These are phyloP conservation scores for Hawksworthiomyces lignivorus DNA, from an alignment of 2,329 filamentous ascomycete genomes.

Conservation along the genomic window DNA sequence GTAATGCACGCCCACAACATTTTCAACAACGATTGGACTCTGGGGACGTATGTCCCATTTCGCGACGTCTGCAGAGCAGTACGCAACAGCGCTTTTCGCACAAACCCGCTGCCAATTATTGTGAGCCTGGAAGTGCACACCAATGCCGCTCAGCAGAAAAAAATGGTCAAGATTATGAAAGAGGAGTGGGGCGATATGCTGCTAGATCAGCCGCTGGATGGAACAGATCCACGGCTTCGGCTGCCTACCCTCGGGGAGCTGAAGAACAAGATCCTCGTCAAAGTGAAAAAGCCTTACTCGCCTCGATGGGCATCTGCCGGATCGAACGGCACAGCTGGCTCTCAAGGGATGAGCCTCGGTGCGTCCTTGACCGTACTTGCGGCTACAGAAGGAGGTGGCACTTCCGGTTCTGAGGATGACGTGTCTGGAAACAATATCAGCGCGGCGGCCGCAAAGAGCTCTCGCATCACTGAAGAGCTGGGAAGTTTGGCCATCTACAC, in stretches of 20 bases:
- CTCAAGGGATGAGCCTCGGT: slow-evolving; percentile 18
- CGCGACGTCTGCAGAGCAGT: slow-evolving; percentile 79
- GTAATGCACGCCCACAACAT: slow-evolving; percentile 58
- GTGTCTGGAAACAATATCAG: slow-evolving; percentile 10
- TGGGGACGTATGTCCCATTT: slow-evolving; percentile 81
- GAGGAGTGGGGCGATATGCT: slow-evolving; percentile 75
- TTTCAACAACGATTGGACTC: slow-evolving; percentile 50
- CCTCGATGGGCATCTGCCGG: not conserved
- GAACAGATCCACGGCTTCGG: slow-evolving; percentile 42
- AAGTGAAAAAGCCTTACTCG: slow-evolving; percentile 57
- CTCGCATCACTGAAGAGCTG: slow-evolving; percentile 58
- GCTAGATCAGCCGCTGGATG: slow-evolving; percentile 49
- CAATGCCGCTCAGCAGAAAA: slow-evolving; percentile 70
- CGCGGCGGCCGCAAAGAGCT: slow-evolving; percentile 17
- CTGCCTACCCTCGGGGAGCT: slow-evolving; percentile 67
- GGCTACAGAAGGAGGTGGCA: slow-evolving; percentile 23
- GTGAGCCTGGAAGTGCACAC: slow-evolving; percentile 91
- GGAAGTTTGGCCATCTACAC: slow-evolving; percentile 78
- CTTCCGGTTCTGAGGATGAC: slow-evolving; percentile 38
- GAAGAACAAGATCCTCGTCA: slow-evolving; percentile 72
- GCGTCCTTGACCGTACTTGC: slow-evolving; percentile 20
- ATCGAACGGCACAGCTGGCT: slow-evolving; percentile 19
- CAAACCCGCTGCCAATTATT: slow-evolving; percentile 73
- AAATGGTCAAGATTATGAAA: slow-evolving; percentile 91
- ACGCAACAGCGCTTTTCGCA: slow-evolving; percentile 67